Evolutionary conservation across 805 yeast genomes (phyloP), one percentile per base, ranked within the genome.

Genomic region (Cyberlindnera subsufficiens): DNA sequence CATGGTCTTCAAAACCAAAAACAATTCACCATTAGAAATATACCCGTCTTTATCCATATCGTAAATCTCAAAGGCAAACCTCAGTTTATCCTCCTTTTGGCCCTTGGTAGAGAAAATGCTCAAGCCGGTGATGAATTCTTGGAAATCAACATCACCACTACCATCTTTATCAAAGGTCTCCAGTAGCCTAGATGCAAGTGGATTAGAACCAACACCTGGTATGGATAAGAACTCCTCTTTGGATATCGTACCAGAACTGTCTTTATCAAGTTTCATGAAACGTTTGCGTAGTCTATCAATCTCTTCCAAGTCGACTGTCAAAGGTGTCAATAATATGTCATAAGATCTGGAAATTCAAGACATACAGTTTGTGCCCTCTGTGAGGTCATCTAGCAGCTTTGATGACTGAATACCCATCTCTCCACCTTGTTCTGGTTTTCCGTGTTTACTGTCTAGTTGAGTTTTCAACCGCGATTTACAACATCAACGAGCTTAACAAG

Each of bases 21-120:
- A 93, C 43, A 93, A 64, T 65, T 93, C 99, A 19, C 99, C 99
- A 59, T 91, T 91, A 3, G 97, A 90, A 31, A 93, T 87, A 60
- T 59, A 89, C 0, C 99, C 99, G 60, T 93, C 99, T 43, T 88
- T 74, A 64, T 93, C 99, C 49, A 93, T 88, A 60, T 93, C 99
- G 59, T 93, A 93, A 16, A 93, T 88, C 56, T 82, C 86, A 66
- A 93, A 93, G 10, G 96, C 93, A 68, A 95, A 93, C 58, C 71
- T 72, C 45, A 91, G 72, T 63, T 89, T 91, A 52, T 88, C 97
- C 42, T 80, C 82, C 38, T 79, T 78, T 19, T 81, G 75, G 1
- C 95, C 86, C 55, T 86, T 82, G 4, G 90, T 83, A 40, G 96
- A 85, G 58, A 93, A 93, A 3, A 90, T 89, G 3, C 95, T 84